Evolutionary conservation across 345 rosid species (phyloP), one percentile per base, ranked within the genome.

Genomic region (Pistacia integerrima): DNA sequence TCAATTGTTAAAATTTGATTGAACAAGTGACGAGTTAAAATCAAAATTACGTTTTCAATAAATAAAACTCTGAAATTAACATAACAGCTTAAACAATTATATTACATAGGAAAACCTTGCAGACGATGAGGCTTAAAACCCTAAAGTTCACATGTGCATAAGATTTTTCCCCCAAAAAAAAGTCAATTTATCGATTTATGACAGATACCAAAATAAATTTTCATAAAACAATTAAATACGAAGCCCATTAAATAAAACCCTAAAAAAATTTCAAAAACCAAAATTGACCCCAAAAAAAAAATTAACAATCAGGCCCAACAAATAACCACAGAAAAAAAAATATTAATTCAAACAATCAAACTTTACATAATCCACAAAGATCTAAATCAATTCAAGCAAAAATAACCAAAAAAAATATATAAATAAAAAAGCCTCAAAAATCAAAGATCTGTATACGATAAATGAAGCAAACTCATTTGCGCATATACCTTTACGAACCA

Each of bases 401-500:
- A 22, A 8, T 13, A 11, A 6, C 58, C 10, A 4, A 11, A 38
- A 52, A 62, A 44, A 12, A 33, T 25, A 3, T 18, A 54, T n/a
- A 66, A 11, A 48, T 9, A 49, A 35, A 1, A 22, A 20, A 46
- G 46, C 35, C 51, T 7, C 9, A 64, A 77, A 55, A 68, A 51
- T 22, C 17, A 54, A 22, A 78, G 74, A 78, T 72, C 65, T 56
- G 20, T 14, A 35, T 7, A 67, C 25, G n/a, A 79, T 66, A 33
- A 41, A 13, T 30, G 33, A 11, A 46, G 41, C 1, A 59, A 52
- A 49, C 18, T 69, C 70, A 46, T 46, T 8, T 4, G 6, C 17
- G 4, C 35, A 41, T 69, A 79, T 79, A 91, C 94, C 97, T 89
- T 89, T 85, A 36, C 86, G 90, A 80, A 92, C 79, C 84, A 89